phyloP scores from a whole-genome alignment of 345 rosid genomes.

The Citrus sinensis region DNA sequence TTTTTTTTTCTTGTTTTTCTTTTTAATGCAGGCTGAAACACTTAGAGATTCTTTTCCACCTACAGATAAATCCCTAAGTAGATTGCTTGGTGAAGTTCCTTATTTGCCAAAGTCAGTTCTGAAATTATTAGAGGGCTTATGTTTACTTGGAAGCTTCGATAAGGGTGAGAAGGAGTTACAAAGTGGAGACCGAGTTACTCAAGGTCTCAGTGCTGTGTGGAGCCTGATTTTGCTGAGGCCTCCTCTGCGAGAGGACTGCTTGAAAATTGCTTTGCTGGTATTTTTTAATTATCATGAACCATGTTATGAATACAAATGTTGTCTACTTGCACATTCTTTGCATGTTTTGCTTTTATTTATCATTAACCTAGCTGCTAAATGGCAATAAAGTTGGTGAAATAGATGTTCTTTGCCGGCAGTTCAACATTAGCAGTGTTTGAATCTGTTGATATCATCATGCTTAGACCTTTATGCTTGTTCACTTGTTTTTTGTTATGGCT shows the following conservation, averaged over 20 bases:
- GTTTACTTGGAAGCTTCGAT: conserved; percentile 66
- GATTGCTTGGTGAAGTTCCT: conserved; percentile 94
- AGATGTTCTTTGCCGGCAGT: background rate
- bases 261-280: conserved; percentile 96
- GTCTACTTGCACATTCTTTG: background rate
- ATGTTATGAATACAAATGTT: background rate
- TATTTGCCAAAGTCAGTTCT: conserved; percentile 76
- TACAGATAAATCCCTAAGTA: conserved; percentile 92
- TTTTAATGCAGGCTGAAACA: conserved; percentile 73
- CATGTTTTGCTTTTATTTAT: background rate
- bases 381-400: conserved; percentile 1
- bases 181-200: conserved; percentile 91
- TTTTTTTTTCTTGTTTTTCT: conserved; percentile 8
- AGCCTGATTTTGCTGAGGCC: conserved; percentile 84
- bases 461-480: background rate
- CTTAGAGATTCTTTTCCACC: conserved; percentile 95
- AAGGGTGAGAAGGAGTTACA: conserved; percentile 61
- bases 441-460: background rate
- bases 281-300: conserved; percentile 8
- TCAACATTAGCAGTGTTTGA: background rate
- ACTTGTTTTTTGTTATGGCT: background rate
- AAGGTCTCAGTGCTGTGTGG: conserved; percentile 97
- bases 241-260: conserved; percentile 74
- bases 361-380: background rate
- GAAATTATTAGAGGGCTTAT: conserved; percentile 74